Percentiles rank a stretch among this genome's conserved stretches.
phyloP scores from a whole-genome alignment of 805 yeast genomes.

The Groenewaldozyma tartarivorans region DNA sequence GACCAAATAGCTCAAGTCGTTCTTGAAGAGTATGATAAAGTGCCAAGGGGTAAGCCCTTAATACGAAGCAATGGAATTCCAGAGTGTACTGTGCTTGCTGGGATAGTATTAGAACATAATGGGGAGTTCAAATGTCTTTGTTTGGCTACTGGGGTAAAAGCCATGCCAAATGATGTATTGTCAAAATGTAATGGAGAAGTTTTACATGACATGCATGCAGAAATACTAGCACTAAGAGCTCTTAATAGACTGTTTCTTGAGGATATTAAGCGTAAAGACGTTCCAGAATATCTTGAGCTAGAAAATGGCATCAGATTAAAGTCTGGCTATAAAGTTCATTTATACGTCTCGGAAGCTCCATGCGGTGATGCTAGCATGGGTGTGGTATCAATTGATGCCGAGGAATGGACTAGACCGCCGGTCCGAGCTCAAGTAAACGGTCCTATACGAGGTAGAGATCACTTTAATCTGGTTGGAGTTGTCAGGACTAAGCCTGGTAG shows the following conservation, averaged over 20 bases:
- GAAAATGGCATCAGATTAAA: not conserved
- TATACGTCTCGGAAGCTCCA: conserved; percentile 69
- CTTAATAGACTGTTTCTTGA: conserved; percentile 51
- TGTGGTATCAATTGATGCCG: conserved; percentile 19
- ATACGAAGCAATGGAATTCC: conserved; percentile 49
- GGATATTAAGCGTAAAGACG: not conserved
- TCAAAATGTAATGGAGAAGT: conserved; percentile 44
- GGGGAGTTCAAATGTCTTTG: conserved; percentile 31
- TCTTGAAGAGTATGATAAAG: conserved; percentile 14
- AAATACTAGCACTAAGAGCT: conserved; percentile 60
- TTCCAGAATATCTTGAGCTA: not conserved
- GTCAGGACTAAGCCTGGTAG: conserved; percentile 94
- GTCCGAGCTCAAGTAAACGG: conserved; percentile 8
- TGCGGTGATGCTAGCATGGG: conserved; percentile 86
- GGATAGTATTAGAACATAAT: conserved; percentile 37
- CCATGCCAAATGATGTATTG: conserved; percentile 47
- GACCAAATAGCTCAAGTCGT: conserved; percentile 20
- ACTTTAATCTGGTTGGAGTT: conserved; percentile 45
- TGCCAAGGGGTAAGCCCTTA: conserved; percentile 48
- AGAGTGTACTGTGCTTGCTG: conserved; percentile 84
- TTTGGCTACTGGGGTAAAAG: conserved; percentile 76
- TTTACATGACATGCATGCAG: conserved; percentile 89
- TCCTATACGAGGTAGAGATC: conserved; percentile 52
- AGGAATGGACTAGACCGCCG: conserved; percentile 11
- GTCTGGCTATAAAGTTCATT: conserved; percentile 34